A percentile compares a stretch with the other conserved stretches of the same genome.
These are phyloP conservation scores for Hymenoscyphus linearis DNA, from an alignment of 2,329 filamentous ascomycete genomes.

Conservation along the genomic window DNA sequence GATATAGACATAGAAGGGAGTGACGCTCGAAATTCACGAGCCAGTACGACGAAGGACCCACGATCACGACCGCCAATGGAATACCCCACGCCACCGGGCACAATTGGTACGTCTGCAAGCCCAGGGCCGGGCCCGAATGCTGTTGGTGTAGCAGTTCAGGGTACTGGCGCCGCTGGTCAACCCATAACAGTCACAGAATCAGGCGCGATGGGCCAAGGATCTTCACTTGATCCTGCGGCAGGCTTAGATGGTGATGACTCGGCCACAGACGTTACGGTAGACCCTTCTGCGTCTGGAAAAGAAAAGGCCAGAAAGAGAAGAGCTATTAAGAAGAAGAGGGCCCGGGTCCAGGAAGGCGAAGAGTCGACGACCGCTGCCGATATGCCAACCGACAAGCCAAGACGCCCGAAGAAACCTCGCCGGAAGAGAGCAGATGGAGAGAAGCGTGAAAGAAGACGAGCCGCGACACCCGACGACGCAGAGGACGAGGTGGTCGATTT, in stretches of 20 bases:
- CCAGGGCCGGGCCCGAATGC: slow-evolving; percentile 10
- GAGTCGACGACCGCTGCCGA: slow-evolving; percentile 23
- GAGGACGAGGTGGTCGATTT: slow-evolving; percentile 60
- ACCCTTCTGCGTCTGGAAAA: slow-evolving; percentile 12
- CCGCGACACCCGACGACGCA: slow-evolving; percentile 55
- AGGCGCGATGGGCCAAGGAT: slow-evolving; percentile 11
- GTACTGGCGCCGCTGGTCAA: slow-evolving; percentile 14
- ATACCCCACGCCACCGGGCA: slow-evolving; percentile 7
- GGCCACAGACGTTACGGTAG: slow-evolving; percentile 10
- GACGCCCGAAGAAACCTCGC: slow-evolving; percentile 15
- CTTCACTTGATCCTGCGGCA: slow-evolving; percentile 22
- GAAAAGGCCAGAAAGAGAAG: slow-evolving; percentile 22
- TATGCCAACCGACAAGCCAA: slow-evolving; percentile 20
- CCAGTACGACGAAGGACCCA: background rate
- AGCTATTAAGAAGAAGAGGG: slow-evolving; percentile 18
- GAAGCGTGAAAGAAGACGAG: slow-evolving; percentile 27
- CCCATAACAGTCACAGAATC: slow-evolving; percentile 3
- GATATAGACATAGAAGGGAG: background rate
- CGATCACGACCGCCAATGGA: background rate
- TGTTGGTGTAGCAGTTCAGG: slow-evolving; percentile 7
- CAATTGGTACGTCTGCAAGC: slow-evolving; percentile 1
- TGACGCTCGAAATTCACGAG: slow-evolving; percentile 1
- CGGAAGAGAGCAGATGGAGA: slow-evolving; percentile 32
- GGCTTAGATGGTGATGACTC: slow-evolving; percentile 27
- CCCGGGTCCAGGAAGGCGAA: slow-evolving; percentile 18